Evolutionary conservation across 441 rosid genomes (phyloP), one percentile per base, ranked within the genome.

Genomic region (Syzygium malaccense): DNA sequence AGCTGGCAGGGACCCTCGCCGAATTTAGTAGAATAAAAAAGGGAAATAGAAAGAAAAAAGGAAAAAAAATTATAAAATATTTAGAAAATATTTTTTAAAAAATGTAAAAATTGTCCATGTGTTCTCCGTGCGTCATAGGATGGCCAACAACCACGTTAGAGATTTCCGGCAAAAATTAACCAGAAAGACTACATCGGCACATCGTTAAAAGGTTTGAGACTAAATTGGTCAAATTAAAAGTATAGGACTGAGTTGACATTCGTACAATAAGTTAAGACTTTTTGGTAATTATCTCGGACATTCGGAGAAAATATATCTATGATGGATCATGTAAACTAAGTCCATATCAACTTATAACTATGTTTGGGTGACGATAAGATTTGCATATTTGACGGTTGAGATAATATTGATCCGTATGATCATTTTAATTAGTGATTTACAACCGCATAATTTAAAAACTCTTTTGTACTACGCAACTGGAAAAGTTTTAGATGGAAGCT

Each of bases 101-200:
- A 57, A 57, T 9, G 2, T 57, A 3, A 57, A 23, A 57, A 23
- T 25, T 57, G 62, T 57, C 62, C 62, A 4, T 25, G 0, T 57
- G n/a, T 57, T 12, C 1, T 12, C 1, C 1, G 3, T 57, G n/a
- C 11, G 5, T 57, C 0, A 1, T 25, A 0, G 0, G 62, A 57
- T 0, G 26, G 1, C 0, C 11, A 5, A 57, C 0, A 12, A 8
- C 26, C n/a, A 2, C 6, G 0, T 57, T 9, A 0, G 1, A 57
- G 6, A 57, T 12, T 57, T 25, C 0, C 2, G 6, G 0, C 0
- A 26, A 57, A 57, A 57, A 25, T 25, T 23, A 13, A 28, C 0
- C 0, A 0, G 0, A 0, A 57, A 11, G 6, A 57, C 14, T 57
- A 57, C 13, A 23, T 56, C 2, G 4, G 5, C 1, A 57, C 4